A percentile compares a stretch with the other conserved stretches of the same genome.
Conservation (phyloP, 1,284 basidiomycete species). For the Flammula alnicola region DNA sequence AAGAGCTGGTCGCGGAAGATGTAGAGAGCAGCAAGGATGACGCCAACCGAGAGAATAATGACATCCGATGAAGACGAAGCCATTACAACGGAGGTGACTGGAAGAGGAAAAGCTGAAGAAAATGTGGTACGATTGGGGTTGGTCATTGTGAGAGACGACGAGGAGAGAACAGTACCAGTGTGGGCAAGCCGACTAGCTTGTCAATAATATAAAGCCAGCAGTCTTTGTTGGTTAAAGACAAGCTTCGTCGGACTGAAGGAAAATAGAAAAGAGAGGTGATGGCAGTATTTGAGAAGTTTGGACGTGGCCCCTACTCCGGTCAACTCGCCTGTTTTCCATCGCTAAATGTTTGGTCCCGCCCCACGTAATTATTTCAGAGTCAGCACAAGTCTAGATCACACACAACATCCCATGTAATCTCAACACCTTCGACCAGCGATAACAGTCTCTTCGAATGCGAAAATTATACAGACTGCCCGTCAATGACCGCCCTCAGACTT, state of each 20-base stretch:
- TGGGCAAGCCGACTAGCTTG: slow-evolving; percentile 28
- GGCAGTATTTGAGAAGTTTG: slow-evolving; percentile 31
- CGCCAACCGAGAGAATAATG: slow-evolving; percentile 69
- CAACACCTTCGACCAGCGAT: too few species aligned
- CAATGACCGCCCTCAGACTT: too few species aligned
- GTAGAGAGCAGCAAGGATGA: slow-evolving; percentile 74
- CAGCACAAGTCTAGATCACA: not conserved
- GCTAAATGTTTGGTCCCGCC: slow-evolving; percentile 24
- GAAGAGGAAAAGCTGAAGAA: slow-evolving; percentile 39
- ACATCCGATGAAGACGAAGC: slow-evolving; percentile 66
- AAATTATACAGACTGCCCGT: too few species aligned
- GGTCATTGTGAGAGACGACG: slow-evolving; percentile 34
- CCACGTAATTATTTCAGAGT: slow-evolving; percentile 13
- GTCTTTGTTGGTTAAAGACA: slow-evolving; percentile 12
- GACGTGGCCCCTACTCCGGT: slow-evolving; percentile 32
- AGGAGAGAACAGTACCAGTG: slow-evolving; percentile 30
- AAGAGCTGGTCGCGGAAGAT: slow-evolving; percentile 82
- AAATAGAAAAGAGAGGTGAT: slow-evolving; percentile 28
- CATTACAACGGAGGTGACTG: slow-evolving; percentile 47
- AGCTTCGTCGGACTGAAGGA: slow-evolving; percentile 18
- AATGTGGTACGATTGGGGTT: slow-evolving; percentile 40
- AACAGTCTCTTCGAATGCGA: too few species aligned
- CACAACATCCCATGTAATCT: not conserved
- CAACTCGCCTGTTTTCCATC: slow-evolving; percentile 14
- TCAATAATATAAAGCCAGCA: slow-evolving; percentile 22